Percentiles rank a stretch among this genome's conserved stretches.
phyloP scores from a whole-genome alignment of 306 rosid genomes.

The Acmispon strigosus region DNA sequence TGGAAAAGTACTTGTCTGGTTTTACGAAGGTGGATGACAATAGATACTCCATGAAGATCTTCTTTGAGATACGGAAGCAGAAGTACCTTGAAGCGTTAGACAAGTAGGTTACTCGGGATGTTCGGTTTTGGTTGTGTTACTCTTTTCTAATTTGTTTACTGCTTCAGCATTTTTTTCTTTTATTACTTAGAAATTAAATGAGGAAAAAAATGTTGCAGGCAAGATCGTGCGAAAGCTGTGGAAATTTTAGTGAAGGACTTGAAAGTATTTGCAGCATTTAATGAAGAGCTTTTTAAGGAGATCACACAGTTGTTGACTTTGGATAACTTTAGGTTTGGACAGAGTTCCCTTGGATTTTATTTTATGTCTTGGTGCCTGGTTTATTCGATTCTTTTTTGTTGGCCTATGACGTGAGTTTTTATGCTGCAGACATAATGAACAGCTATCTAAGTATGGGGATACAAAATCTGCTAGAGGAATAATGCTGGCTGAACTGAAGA shows the following conservation, averaged over 20 bases:
- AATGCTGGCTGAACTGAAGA: constrained; percentile 96
- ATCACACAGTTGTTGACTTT: constrained; percentile 89
- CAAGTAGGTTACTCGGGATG: constrained; percentile 51
- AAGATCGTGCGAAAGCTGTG: constrained; percentile 90
- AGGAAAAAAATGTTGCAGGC: constrained; percentile 45
- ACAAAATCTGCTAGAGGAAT: constrained; percentile 97
- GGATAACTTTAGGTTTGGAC: constrained; percentile 89
- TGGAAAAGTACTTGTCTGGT: constrained; percentile 95
- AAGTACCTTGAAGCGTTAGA: constrained; percentile 96
- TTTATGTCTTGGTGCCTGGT: background rate
- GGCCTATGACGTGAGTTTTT: background rate
- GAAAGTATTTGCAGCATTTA: constrained; percentile 91
- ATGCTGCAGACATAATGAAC: constrained; percentile 88
- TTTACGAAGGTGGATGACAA: constrained; percentile 98
- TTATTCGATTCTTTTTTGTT: background rate
- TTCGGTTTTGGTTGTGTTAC: constrained; percentile 1
- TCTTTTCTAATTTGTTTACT: constrained; percentile 11
- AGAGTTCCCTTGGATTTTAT: constrained; percentile 5
- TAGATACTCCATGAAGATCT: constrained; percentile 97
- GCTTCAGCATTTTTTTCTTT: background rate
- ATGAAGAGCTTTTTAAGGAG: constrained; percentile 97
- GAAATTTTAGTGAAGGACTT: constrained; percentile 96
- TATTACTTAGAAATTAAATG: constrained; percentile 10
- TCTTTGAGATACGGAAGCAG: constrained; percentile 97
- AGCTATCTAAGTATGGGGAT: constrained; percentile 97